Evolutionary conservation across 192 early-diverging fungal species (phyloP), one percentile per base, ranked within the genome.

Genomic region (Pilaira anomala): DNA sequence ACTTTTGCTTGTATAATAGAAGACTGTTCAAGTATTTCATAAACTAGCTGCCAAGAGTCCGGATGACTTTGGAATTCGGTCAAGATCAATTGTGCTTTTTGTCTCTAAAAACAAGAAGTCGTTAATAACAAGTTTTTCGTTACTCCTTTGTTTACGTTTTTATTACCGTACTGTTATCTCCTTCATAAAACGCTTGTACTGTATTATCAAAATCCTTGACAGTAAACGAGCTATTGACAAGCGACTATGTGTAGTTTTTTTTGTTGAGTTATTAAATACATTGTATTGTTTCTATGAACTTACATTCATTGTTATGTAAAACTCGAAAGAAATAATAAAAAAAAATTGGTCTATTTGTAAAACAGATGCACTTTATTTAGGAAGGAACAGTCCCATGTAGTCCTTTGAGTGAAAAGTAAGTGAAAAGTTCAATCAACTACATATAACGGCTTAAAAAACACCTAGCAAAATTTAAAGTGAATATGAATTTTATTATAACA

Each of bases 151-250:
- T 18, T 46, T 46, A 18, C 18, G 14, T 12, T 14, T 2, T 46
- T 14, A 18, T 46, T 63, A 62, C 67, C 67, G 29, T 26, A 7
- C 21, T 46, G 16, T 48, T 44, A 28, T 60, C 33, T 29, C 67
- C 67, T 21, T 41, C 33, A 24, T 69, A 69, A 46, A 69, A 69
- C 4, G 67, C 67, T n/a, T 62, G 39, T 13, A 69, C 53, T 18
- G 33, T 48, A 42, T 25, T 18, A 48, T 69, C 67, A 25, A 69
- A 48, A 9, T 54, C 49, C 4, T 41, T 24, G 16, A 63, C 60
- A 28, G 62, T 44, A 29, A 69, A 53, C n/a, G 39, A 45, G n/a
- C 13, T 21, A 33, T 53, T 33, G 7, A 54, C 16, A 36, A 63
- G 51, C 3, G 49, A 49, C 62, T 63, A 52, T 44, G 57, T 39